Evolutionary conservation across 2,329 filamentous ascomycete genomes (phyloP).

Genomic region (Diaporthe amygdali): DNA sequence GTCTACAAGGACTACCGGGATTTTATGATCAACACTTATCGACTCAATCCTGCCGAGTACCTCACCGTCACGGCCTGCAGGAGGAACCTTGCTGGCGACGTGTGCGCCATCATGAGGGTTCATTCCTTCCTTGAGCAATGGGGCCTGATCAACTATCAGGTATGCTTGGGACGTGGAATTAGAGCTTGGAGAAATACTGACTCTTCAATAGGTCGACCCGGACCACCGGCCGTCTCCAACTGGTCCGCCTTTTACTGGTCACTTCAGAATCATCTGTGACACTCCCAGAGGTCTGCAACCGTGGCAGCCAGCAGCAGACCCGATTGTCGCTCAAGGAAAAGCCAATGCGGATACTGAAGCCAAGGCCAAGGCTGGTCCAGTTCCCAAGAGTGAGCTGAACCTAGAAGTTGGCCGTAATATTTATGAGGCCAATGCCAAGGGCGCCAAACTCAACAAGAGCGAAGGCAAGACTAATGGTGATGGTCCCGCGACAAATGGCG

Average conservation of each 20-base stretch:
- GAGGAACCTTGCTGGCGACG: conserved; percentile 93
- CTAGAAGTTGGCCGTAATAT: conserved; percentile 94
- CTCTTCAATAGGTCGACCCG: conserved; percentile 77
- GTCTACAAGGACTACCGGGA: conserved; percentile 99
- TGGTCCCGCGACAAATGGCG: conserved; percentile 68
- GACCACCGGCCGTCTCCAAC: conserved; percentile 95
- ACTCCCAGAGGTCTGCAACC: conserved; percentile 93
- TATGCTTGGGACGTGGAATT: conserved; percentile 43
- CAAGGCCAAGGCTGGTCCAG: conserved; percentile 69
- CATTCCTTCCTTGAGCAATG: conserved; percentile 98
- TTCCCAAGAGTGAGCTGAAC: conserved; percentile 81
- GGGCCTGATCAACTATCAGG: conserved; percentile 99
- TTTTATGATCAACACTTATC: conserved; percentile 99
- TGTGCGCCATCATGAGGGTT: conserved; percentile 98
- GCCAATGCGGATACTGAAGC: conserved; percentile 72
- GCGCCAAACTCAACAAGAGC: conserved; percentile 69
- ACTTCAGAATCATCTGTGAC: conserved; percentile 95
- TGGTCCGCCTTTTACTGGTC: conserved; percentile 94
- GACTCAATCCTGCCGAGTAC: conserved; percentile 94
- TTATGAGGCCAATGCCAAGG: conserved; percentile 90
- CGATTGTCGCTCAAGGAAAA: conserved; percentile 67
- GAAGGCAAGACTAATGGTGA: conserved; percentile 81
- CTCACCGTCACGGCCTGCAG: conserved; percentile 96
- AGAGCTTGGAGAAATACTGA: not conserved
- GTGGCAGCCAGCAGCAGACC: conserved; percentile 88